Evolutionary conservation across 768 basidiomycete species (phyloP).

Genomic region (Strobilomyces echinocephalus): DNA sequence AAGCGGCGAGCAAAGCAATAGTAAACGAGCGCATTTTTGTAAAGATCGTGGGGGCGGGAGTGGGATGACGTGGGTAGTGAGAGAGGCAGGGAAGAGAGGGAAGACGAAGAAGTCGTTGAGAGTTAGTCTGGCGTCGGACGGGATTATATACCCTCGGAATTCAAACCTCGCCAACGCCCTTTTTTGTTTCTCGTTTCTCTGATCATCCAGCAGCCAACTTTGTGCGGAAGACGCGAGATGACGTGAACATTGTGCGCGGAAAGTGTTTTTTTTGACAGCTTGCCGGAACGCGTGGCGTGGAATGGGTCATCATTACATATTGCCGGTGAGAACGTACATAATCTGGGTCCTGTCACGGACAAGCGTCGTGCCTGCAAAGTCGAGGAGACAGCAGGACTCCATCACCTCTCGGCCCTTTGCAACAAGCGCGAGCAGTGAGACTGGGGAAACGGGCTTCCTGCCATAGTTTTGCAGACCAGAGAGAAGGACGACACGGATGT

Average conservation of each 20-base stretch:
- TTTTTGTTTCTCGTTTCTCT: conserved; percentile 6
- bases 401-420: neutral
- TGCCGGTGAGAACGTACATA: neutral
- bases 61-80: conserved; percentile 1
- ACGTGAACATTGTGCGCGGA: neutral
- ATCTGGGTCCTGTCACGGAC: neutral
- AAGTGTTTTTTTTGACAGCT: neutral
- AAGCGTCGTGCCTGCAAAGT: neutral
- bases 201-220: neutral
- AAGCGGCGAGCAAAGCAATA: conserved; percentile 24
- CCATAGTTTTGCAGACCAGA: too few species aligned
- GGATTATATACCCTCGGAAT: conserved; percentile 18
- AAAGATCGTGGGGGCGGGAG: conserved; percentile 28
- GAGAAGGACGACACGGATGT: too few species aligned
- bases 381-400: neutral
- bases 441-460: too few species aligned
- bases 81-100: conserved; percentile 4
- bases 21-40: conserved; percentile 36
- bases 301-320: conserved; percentile 1
- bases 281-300: conserved; percentile 11
- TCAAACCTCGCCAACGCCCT: neutral
- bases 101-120: conserved; percentile 17
- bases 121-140: neutral
- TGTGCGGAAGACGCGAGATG: conserved; percentile 1
- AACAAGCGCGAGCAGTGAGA: neutral